Base-by-base conservation (phyloP, 306 rosid genomes). In the Alnus rubra region DNA sequence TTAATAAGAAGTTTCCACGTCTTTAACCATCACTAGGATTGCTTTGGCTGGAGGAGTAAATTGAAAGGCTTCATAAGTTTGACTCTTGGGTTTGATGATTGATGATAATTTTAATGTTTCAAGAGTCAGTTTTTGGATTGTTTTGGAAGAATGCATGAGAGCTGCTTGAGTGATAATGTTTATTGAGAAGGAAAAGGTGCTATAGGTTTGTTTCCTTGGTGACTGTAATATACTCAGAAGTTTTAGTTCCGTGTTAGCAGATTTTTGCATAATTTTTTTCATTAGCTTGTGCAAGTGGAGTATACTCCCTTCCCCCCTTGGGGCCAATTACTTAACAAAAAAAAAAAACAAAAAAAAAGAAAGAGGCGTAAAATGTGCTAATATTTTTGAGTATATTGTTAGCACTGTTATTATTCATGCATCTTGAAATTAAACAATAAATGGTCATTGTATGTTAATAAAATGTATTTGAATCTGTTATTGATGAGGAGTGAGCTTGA, bases 91-190 rank as follows among this genome's bases (percentile, higher is more conserved):
- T 23, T 42, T 68, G 52, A 42, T 42, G 13, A n/a, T 67, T 64
- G 13, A 39, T 42, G 51, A 67, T 18, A 42, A 42, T 39, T 9
- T 67, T 67, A 39, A 7, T 67, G 72, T 51, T 67, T 67, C 23
- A 16, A 15, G 72, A 42, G 50, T 67, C 51, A 5, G 70, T 16
- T 7, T 65, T 65, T 35, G 4, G 30, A 16, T 7, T 65, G 10
- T 65, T 65, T 65, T 65, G 71, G 23, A 65, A 37, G 71, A 65
- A 7, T 16, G 49, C 72, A 18, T 18, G 51, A 42, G 51, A 67
- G 30, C 51, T 67, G 50, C 28, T 18, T 67, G 72, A 67, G 72
- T 67, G 31, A 42, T 67, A 42, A 16, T 42, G 9, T 8, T 67
- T 67, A 59, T 39, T 42, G 48, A 67, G 9, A 42, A 16, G 31